phyloP scores from a whole-genome alignment of 2,329 filamentous ascomycete genomes.

The Monosporascus sp. region DNA sequence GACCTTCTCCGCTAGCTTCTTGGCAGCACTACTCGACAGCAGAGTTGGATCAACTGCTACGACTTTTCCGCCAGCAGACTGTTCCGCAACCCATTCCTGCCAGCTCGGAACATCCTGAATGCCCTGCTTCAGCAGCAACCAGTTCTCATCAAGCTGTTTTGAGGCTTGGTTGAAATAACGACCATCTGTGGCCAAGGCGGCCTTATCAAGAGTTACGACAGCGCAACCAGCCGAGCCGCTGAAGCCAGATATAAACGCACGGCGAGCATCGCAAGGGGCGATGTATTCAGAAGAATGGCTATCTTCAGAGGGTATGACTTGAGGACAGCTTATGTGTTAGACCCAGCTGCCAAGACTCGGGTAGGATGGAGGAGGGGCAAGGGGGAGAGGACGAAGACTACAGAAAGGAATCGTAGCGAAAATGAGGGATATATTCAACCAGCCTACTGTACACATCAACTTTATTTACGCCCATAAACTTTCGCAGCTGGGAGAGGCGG shows the following conservation, averaged over 20 bases:
- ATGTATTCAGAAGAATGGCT: conserved; percentile 98
- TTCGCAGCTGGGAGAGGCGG: conserved; percentile 70
- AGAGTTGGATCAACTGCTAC: conserved; percentile 90
- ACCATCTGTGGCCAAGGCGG: conserved; percentile 88
- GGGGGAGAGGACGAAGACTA: neutral
- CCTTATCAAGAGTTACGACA: conserved; percentile 79
- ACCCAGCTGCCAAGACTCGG: conserved; percentile 14
- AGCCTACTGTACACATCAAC: conserved; percentile 86
- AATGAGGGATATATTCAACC: conserved; percentile 10
- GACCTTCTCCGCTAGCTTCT: conserved; percentile 79
- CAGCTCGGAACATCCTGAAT: conserved; percentile 92
- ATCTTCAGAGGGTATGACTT: conserved; percentile 95
- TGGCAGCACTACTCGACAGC: conserved; percentile 60
- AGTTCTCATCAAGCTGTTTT: conserved; percentile 87
- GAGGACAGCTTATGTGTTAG: conserved; percentile 5
- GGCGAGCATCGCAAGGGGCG: conserved; percentile 85
- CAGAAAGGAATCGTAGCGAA: neutral
- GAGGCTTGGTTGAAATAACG: conserved; percentile 96
- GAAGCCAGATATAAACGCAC: conserved; percentile 90
- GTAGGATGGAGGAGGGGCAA: neutral
- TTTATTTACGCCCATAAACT: conserved; percentile 80
- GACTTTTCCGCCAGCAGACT: conserved; percentile 78
- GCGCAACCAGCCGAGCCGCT: conserved; percentile 92
- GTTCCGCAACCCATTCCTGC: conserved; percentile 91
- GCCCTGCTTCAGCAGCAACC: conserved; percentile 87